These are phyloP conservation scores for Astrothelium subdiscretum DNA, from an alignment of 495 filamentous ascomycete species.

Conservation along the genomic window DNA sequence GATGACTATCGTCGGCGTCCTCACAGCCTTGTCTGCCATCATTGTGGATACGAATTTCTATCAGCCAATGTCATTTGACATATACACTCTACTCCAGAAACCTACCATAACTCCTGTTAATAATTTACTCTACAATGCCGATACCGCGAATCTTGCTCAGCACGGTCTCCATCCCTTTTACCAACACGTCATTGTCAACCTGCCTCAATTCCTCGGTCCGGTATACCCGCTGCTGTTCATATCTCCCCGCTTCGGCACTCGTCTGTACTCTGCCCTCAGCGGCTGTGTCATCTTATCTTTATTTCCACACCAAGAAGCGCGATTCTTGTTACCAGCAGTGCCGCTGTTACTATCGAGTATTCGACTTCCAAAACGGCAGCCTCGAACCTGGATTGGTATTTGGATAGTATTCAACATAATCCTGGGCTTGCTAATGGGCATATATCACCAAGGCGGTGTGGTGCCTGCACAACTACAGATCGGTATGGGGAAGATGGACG, in stretches of 20 bases:
- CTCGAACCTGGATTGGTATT: constrained; percentile 44
- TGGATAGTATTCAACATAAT: constrained; percentile 80
- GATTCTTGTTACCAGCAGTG: constrained; percentile 79
- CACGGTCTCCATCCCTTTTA: constrained; percentile 90
- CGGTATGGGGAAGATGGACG: constrained; percentile 9
- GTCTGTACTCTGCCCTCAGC: constrained; percentile 66
- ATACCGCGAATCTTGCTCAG: constrained; percentile 62
- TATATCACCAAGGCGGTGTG: constrained; percentile 90
- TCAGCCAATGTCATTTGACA: constrained; percentile 39
- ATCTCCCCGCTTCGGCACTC: constrained; percentile 39
- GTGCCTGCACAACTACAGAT: constrained; percentile 61
- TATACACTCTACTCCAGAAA: constrained; percentile 37
- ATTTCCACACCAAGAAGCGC: constrained; percentile 88
- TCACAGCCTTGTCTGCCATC: constrained; percentile 60
- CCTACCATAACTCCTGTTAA: constrained; percentile 84
- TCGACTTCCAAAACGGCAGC: constrained; percentile 46
- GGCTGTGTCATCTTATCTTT: constrained; percentile 69
- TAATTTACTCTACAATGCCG: constrained; percentile 78
- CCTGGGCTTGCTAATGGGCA: constrained; percentile 74
- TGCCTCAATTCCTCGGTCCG: constrained; percentile 85
- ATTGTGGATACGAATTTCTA: constrained; percentile 78
- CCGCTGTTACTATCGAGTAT: constrained; percentile 82
- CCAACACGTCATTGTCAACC: constrained; percentile 75
- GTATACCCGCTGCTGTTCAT: constrained; percentile 55
- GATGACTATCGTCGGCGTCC: constrained; percentile 45